A percentile compares a stretch with the other conserved stretches of the same genome.
These are phyloP conservation scores for Wickerhamomyces bovis DNA, from an alignment of 805 yeast species.

Conservation along the genomic window DNA sequence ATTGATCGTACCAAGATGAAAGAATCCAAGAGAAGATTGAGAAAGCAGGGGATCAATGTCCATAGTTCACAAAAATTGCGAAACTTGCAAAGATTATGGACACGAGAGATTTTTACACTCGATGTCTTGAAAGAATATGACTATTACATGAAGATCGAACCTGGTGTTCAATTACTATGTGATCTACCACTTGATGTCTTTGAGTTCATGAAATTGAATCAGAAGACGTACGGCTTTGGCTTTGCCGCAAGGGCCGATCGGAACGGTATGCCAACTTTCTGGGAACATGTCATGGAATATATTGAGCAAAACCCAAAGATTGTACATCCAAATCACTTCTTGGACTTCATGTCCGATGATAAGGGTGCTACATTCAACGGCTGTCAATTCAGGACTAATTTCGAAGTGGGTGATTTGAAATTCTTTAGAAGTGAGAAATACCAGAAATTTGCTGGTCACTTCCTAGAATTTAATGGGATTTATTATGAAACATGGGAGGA, in stretches of 20 bases:
- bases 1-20: constrained; percentile 43
- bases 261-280: constrained; percentile 69
- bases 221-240: constrained; percentile 60
- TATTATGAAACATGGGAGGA: constrained; percentile 93
- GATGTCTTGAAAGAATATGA: constrained; percentile 39
- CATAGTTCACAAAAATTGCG: constrained; percentile 53
- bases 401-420: constrained; percentile 71
- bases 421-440: constrained; percentile 73
- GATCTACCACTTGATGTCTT: constrained; percentile 43
- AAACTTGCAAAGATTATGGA: constrained; percentile 46
- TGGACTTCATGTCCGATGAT: constrained; percentile 70
- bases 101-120: constrained; percentile 40
- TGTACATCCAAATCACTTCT: constrained; percentile 53
- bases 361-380: constrained; percentile 66
- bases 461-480: constrained; percentile 73
- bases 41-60: constrained; percentile 38
- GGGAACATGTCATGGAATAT: constrained; percentile 68
- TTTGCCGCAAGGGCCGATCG: constrained; percentile 57
- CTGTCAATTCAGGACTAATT: constrained; percentile 87
- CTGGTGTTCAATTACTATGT: constrained; percentile 38
- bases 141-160: constrained; percentile 47
- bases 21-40: constrained; percentile 35
- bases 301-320: constrained; percentile 52
- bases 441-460: constrained; percentile 54
- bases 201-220: constrained; percentile 43